Conservation (phyloP, 192 early-diverging fungal species). For the Backusella psychrophila region DNA sequence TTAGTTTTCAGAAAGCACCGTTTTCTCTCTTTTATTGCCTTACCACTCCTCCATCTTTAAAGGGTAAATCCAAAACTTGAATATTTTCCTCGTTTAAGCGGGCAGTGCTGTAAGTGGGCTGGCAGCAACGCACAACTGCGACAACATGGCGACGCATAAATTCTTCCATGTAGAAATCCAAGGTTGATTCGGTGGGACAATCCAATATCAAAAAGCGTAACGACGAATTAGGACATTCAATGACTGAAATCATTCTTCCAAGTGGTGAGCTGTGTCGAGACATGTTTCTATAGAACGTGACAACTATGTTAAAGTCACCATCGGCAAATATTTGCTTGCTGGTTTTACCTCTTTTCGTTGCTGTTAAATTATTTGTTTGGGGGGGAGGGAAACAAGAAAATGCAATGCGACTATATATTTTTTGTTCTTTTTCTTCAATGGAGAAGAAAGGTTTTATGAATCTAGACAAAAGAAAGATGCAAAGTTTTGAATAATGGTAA, state of each 20-base stretch:
- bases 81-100: slow-evolving; percentile 60
- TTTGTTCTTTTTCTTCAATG: background rate
- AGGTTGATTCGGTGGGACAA: slow-evolving; percentile 79
- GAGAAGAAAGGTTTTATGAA: background rate
- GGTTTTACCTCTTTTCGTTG: background rate
- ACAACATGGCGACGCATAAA: slow-evolving; percentile 71
- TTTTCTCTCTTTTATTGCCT: background rate
- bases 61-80: slow-evolving; percentile 80
- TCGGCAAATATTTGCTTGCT: background rate
- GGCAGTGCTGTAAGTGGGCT: slow-evolving; percentile 76
- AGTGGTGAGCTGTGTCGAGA: slow-evolving; percentile 36
- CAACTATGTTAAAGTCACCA: background rate
- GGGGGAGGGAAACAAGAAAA: no score
- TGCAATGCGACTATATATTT: no score
- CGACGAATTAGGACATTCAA: slow-evolving; percentile 53
- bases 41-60: slow-evolving; percentile 86
- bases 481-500: background rate
- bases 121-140: slow-evolving; percentile 88
- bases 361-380: background rate
- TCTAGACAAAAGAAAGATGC: background rate
- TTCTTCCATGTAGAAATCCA: slow-evolving; percentile 71
- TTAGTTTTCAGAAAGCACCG: background rate
- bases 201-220: slow-evolving; percentile 89
- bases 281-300: background rate
- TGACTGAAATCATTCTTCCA: slow-evolving; percentile 58